Percentiles rank a stretch among this genome's conserved stretches.
These are phyloP conservation scores for Termitomyces sp. DNA, from an alignment of 1,284 basidiomycete genomes.

Conservation along the genomic window DNA sequence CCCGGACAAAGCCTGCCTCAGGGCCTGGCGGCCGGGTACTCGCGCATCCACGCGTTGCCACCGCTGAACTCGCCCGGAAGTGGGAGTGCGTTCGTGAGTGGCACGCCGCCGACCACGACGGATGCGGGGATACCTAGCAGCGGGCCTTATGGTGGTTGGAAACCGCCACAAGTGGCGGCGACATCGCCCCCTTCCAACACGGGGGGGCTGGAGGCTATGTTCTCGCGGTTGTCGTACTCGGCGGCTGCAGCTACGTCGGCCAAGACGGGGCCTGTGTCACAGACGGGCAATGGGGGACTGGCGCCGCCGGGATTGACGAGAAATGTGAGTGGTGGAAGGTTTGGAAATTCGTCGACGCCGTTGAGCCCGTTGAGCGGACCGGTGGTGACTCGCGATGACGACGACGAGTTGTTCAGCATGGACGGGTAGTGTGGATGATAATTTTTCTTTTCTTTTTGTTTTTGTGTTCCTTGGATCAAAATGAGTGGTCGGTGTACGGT, in stretches of 20 bases:
- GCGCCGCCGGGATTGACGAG: constrained; percentile 36
- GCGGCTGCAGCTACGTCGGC: constrained; percentile 35
- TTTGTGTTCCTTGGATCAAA: constrained; percentile 1
- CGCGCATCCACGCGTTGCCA: constrained; percentile 73
- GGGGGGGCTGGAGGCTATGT: constrained; percentile 40
- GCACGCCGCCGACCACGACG: constrained; percentile 19
- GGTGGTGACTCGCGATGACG: constrained; percentile 52
- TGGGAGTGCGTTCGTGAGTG: constrained; percentile 23
- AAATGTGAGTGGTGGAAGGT: constrained; percentile 31
- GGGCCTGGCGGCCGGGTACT: constrained; percentile 81
- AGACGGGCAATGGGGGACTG: constrained; percentile 2
- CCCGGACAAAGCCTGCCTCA: constrained; percentile 86
- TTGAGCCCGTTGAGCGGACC: constrained; percentile 55
- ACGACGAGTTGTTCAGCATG: constrained; percentile 60
- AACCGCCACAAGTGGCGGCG: constrained; percentile 4
- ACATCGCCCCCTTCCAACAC: constrained; percentile 22
- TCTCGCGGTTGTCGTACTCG: constrained; percentile 44
- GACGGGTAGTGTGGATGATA: constrained; percentile 33
- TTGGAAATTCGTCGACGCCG: constrained; percentile 23
- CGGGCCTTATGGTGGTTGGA: constrained; percentile 27
- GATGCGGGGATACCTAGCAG: constrained; percentile 16
- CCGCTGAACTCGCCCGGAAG: constrained; percentile 41
- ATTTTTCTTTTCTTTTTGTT: not conserved
- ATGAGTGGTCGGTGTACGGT: not conserved
- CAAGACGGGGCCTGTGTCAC: constrained; percentile 2